Evolutionary conservation across 1,284 basidiomycete species (phyloP).

Genomic region (Phylloporus sp.): DNA sequence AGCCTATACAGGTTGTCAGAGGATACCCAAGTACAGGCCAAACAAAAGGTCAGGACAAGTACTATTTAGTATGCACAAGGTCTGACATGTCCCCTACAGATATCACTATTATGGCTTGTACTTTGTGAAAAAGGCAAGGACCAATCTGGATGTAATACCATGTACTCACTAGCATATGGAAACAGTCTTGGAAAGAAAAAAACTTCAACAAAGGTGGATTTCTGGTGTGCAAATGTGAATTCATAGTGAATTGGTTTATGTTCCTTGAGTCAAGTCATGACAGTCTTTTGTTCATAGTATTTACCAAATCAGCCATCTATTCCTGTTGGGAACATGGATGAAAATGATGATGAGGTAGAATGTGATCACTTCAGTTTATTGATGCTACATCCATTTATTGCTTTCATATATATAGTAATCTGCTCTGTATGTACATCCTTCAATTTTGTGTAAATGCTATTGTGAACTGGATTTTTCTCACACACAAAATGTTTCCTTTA

Average conservation of each 20-base stretch:
- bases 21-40: slow-evolving; percentile 78
- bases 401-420: neutral
- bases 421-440: neutral
- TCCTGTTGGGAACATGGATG: slow-evolving; percentile 43
- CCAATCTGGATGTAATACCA: neutral
- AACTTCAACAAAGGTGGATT: slow-evolving; percentile 71
- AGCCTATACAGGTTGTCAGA: slow-evolving; percentile 83
- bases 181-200: slow-evolving; percentile 72
- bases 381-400: neutral
- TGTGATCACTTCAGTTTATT: neutral
- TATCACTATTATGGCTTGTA: slow-evolving; percentile 90
- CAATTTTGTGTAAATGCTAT: too few relatives aligned
- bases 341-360: slow-evolving; percentile 18
- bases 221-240: slow-evolving; percentile 80
- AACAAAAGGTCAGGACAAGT: slow-evolving; percentile 65
- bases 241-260: slow-evolving; percentile 60
- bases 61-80: neutral
- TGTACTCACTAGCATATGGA: neutral
- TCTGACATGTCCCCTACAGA: slow-evolving; percentile 43
- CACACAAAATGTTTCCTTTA: too few relatives aligned
- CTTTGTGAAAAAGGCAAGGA: slow-evolving; percentile 68
- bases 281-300: slow-evolving; percentile 50
- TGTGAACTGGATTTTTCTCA: too few relatives aligned
- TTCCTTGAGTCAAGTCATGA: slow-evolving; percentile 4
- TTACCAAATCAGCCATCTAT: slow-evolving; percentile 67